Conservation (phyloP, 257 asterid species). For the Jacaranda copaia region DNA sequence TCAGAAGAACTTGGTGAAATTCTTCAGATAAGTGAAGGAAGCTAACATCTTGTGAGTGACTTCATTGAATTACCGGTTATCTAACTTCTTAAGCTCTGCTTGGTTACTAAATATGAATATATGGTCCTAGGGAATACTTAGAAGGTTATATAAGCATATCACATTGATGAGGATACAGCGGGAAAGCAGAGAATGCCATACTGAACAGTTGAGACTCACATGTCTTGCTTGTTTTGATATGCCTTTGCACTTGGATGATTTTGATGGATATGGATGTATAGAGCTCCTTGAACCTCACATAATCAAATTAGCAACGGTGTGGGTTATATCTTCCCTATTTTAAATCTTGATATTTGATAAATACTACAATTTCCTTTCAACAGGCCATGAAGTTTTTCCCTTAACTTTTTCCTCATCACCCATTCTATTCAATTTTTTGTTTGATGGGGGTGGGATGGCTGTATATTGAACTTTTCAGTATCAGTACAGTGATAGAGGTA, state of each 20-base stretch:
- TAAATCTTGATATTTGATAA: slow-evolving; percentile 19
- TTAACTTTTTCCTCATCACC: slow-evolving; percentile 20
- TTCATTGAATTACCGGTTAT: slow-evolving; percentile 19
- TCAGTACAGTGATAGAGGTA: slow-evolving; percentile 30
- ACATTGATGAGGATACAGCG: slow-evolving; percentile 15
- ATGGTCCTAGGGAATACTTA: too few relatives aligned
- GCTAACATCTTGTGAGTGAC: slow-evolving; percentile 48
- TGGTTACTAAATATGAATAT: not conserved
- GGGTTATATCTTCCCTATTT: slow-evolving; percentile 29
- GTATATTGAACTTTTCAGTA: slow-evolving; percentile 27
- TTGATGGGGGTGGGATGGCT: not conserved
- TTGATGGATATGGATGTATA: slow-evolving; percentile 33
- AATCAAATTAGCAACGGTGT: slow-evolving; percentile 3
- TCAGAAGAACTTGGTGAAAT: slow-evolving; percentile 58
- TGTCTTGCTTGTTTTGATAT: slow-evolving; percentile 25
- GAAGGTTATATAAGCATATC: not conserved
- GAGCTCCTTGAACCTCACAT: slow-evolving; percentile 32
- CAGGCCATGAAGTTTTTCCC: slow-evolving; percentile 19
- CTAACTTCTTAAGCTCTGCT: slow-evolving; percentile 24
- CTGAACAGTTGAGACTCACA: slow-evolving; percentile 29
- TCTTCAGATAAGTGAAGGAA: slow-evolving; percentile 51
- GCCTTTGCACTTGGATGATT: slow-evolving; percentile 30
- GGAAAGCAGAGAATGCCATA: slow-evolving; percentile 15
- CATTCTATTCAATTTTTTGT: slow-evolving; percentile 19
- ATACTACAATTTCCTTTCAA: slow-evolving; percentile 26